Conservation (phyloP, 163 green algal species). For the Scenedesmus sp. region DNA sequence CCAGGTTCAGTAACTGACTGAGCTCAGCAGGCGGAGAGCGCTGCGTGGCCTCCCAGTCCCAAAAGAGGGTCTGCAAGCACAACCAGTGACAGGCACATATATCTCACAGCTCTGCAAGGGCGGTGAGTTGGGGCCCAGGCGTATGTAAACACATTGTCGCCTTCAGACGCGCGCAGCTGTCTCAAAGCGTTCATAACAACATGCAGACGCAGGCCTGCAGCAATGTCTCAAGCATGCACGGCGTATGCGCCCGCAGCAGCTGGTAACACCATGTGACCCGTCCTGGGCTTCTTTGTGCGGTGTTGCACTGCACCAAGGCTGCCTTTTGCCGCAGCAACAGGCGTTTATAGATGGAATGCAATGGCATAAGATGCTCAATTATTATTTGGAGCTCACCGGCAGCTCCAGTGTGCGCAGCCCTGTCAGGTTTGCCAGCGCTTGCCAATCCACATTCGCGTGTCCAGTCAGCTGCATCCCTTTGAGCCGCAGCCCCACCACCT, state of each 20-base stretch:
- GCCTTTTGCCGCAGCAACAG: no score
- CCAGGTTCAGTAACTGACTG: not conserved
- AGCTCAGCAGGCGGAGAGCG: not conserved
- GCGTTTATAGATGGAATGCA: no score
- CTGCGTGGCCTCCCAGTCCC: not conserved
- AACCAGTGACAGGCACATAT: not conserved
- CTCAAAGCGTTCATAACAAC: no score
- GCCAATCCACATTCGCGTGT: not conserved
- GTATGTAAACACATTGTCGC: no score
- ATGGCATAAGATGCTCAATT: not conserved
- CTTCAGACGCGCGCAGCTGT: no score
- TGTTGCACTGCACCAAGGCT: no score
- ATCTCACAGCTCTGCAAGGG: not conserved
- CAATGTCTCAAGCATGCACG: no score
- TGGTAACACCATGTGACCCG: no score
- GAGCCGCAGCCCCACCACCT: not conserved
- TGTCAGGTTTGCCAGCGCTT: slow-evolving; percentile 13
- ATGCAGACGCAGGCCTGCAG: no score
- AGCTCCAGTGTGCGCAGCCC: not conserved
- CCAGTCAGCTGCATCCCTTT: not conserved
- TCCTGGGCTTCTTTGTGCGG: no score
- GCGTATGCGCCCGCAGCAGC: no score
- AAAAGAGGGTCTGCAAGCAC: not conserved
- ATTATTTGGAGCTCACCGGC: not conserved
- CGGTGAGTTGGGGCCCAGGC: no score